Evolutionary conservation across 1,284 basidiomycete genomes (phyloP).

Genomic region (Puccinia horiana): DNA sequence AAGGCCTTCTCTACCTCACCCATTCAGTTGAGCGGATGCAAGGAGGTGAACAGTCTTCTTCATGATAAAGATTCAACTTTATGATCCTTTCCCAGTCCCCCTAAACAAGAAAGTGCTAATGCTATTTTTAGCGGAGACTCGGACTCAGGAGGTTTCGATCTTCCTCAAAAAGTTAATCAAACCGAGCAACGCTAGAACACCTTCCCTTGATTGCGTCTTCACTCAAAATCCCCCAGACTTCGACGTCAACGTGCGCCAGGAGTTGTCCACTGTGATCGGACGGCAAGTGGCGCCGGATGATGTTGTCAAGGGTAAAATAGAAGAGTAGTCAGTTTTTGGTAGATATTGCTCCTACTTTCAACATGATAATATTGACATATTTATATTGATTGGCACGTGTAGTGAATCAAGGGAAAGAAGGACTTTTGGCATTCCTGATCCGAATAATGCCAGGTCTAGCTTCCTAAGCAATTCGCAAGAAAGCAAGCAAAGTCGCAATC

Average conservation of each 20-base stretch:
- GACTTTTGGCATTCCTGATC: conserved; percentile 9
- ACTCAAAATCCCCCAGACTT: conserved; percentile 13
- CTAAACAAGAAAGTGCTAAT: neutral
- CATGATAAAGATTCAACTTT: neutral
- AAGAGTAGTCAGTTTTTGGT: conserved; percentile 29
- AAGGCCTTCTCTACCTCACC: conserved; percentile 71
- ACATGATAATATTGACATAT: neutral
- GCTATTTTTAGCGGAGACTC: conserved; percentile 19
- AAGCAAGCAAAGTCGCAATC: neutral
- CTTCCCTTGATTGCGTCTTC: neutral
- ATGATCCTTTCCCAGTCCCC: neutral
- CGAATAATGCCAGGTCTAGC: neutral
- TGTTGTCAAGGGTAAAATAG: neutral
- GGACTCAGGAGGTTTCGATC: conserved; percentile 13
- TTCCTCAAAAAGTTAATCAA: conserved; percentile 16
- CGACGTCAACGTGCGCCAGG: conserved; percentile 10
- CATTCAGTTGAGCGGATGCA: conserved; percentile 56
- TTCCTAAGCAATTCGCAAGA: neutral
- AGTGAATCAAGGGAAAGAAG: conserved; percentile 11
- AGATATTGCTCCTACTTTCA: neutral
- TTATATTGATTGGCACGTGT: neutral
- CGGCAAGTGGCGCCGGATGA: conserved; percentile 8
- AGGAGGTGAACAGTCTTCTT: conserved; percentile 51
- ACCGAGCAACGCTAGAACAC: neutral
- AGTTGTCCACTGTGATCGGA: conserved; percentile 30